A percentile compares a stretch with the other conserved stretches of the same genome.
Evolutionary conservation across 371 early-diverging fungal genomes (phyloP).

Genomic region (Polyrhizophydium stewartii): DNA sequence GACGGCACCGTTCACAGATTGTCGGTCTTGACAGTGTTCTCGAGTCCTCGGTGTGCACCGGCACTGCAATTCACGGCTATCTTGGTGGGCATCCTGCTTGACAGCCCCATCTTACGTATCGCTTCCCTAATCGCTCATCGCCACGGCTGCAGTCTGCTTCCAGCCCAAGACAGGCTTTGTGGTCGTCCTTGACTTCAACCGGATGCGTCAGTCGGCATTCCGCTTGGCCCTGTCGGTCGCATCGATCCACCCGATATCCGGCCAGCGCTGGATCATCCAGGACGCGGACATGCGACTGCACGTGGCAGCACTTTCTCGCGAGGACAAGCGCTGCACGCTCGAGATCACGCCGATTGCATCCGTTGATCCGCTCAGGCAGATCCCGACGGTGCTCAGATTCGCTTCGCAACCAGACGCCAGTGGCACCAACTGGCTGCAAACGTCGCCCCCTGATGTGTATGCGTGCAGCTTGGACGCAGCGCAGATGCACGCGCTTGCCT

Average conservation of each 20-base stretch:
- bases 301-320: background rate
- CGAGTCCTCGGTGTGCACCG: background rate
- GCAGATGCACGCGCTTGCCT: background rate
- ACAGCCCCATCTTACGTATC: background rate
- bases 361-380: background rate
- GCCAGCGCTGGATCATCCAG: background rate
- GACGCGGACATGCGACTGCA: background rate
- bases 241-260: background rate
- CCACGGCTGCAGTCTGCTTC: slow-evolving; percentile 51
- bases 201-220: slow-evolving; percentile 38
- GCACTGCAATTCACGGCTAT: background rate
- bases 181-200: slow-evolving; percentile 60
- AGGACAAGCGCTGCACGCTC: background rate
- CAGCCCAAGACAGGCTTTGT: slow-evolving; percentile 54
- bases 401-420: background rate
- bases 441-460: background rate
- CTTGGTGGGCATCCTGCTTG: background rate
- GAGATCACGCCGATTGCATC: background rate
- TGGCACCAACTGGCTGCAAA: background rate
- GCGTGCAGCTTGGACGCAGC: background rate
- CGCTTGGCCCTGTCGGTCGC: background rate
- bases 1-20: background rate
- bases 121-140: background rate
- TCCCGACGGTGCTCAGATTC: background rate
- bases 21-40: background rate